A percentile compares a stretch with the other conserved stretches of the same genome.
Evolutionary conservation across 2,329 filamentous ascomycete species (phyloP).

Genomic region (Nigrograna mackinnonii): DNA sequence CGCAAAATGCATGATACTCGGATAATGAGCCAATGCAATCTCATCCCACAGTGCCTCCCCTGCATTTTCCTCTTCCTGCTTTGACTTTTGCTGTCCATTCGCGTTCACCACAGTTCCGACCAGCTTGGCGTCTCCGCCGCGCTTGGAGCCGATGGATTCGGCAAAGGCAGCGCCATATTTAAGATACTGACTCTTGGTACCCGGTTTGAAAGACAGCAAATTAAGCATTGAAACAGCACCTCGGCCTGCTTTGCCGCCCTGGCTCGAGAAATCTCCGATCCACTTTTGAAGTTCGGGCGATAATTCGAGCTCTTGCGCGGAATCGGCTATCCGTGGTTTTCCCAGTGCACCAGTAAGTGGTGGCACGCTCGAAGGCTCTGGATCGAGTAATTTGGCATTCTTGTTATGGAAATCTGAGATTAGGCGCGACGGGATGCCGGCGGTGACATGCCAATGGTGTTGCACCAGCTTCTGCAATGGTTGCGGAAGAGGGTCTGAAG

Average conservation of each 20-base stretch:
- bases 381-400: slow-evolving; percentile 44
- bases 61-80: slow-evolving; percentile 18
- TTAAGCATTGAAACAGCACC: slow-evolving; percentile 66
- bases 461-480: slow-evolving; percentile 23
- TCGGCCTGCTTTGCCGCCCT: slow-evolving; percentile 22
- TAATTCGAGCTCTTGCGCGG: slow-evolving; percentile 58
- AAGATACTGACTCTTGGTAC: slow-evolving; percentile 57
- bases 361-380: slow-evolving; percentile 37
- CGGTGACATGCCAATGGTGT: slow-evolving; percentile 40
- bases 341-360: slow-evolving; percentile 33
- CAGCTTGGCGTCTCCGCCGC: slow-evolving; percentile 64
- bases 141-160: slow-evolving; percentile 51
- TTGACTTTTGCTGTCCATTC: slow-evolving; percentile 8
- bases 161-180: slow-evolving; percentile 61
- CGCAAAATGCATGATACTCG: slow-evolving; percentile 63
- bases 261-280: slow-evolving; percentile 44
- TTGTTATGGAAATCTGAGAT: slow-evolving; percentile 39
- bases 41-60: slow-evolving; percentile 69
- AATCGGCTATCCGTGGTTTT: slow-evolving; percentile 31
- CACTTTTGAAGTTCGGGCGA: slow-evolving; percentile 55
- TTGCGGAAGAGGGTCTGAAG: slow-evolving; percentile 26
- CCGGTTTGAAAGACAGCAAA: slow-evolving; percentile 59
- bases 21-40: slow-evolving; percentile 67
- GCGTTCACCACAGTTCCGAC: slow-evolving; percentile 59
- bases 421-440: slow-evolving; percentile 50